Evolutionary conservation across 371 early-diverging fungal genomes (phyloP).

Genomic region (Lichtheimia ramosa): DNA sequence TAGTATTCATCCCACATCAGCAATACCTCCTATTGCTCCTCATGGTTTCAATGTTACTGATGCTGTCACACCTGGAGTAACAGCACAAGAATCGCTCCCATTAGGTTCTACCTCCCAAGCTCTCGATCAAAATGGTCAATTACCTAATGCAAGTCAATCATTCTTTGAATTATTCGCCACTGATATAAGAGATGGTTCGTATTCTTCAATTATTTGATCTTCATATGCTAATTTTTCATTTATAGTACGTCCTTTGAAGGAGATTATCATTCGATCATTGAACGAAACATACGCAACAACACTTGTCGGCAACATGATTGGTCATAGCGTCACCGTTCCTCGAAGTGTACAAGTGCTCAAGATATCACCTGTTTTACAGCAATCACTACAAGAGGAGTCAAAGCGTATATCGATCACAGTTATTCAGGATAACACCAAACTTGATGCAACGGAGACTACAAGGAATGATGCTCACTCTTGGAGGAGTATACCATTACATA

Average conservation of each 20-base stretch:
- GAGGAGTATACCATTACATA: constrained; percentile 22
- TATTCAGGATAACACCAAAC: constrained; percentile 31
- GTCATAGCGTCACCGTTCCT: constrained; percentile 33
- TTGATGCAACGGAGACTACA: constrained; percentile 17
- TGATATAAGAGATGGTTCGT: constrained; percentile 15
- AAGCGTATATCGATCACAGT: constrained; percentile 28
- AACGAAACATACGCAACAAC: constrained; percentile 12
- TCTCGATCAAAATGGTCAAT: not conserved
- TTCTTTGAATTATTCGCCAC: constrained; percentile 13
- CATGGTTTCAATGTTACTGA: too few species aligned
- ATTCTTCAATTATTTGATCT: not conserved
- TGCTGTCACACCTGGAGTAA: too few species aligned
- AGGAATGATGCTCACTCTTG: constrained; percentile 14
- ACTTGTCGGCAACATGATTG: constrained; percentile 27
- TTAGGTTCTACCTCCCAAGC: not conserved
- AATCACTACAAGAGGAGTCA: constrained; percentile 20
- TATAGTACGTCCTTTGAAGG: constrained; percentile 18
- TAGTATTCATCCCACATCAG: too few species aligned
- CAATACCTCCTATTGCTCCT: too few species aligned
- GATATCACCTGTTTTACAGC: constrained; percentile 24
- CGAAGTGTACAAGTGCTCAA: constrained; percentile 20
- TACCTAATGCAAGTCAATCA: constrained; percentile 7
- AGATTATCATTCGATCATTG: constrained; percentile 7
- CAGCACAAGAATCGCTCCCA: not conserved
- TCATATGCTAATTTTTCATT: not conserved